phyloP scores from a whole-genome alignment of 768 basidiomycete species.

The Nidularia pulvinata region DNA sequence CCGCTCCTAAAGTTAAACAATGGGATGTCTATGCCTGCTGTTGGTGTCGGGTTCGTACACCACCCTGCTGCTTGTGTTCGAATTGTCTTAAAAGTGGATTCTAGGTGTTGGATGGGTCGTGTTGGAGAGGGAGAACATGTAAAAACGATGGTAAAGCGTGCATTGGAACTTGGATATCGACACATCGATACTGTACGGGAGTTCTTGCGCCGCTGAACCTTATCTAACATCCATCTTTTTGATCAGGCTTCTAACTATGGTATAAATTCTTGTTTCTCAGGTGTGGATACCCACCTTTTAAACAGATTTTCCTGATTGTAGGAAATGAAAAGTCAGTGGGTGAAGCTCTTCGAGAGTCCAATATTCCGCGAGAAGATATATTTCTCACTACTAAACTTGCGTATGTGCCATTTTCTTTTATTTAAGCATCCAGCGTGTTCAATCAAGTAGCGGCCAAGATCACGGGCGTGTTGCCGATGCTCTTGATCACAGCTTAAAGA shows the following conservation, averaged over 20 bases:
- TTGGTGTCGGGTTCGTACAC: slow-evolving; percentile 24
- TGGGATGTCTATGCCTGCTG: slow-evolving; percentile 23
- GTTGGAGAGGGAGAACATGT: slow-evolving; percentile 35
- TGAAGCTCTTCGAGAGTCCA: slow-evolving; percentile 39
- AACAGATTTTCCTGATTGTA: not conserved
- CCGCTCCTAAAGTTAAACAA: slow-evolving; percentile 22
- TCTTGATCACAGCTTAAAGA: slow-evolving; percentile 32
- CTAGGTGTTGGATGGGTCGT: slow-evolving; percentile 36
- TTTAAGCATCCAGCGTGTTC: not conserved
- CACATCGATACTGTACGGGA: slow-evolving; percentile 39
- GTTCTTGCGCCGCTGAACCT: not conserved
- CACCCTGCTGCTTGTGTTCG: not conserved
- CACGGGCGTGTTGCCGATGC: slow-evolving; percentile 30
- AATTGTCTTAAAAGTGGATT: not conserved
- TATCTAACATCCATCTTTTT: too few relatives aligned
- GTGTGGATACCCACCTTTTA: too few relatives aligned
- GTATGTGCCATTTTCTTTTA: slow-evolving; percentile 12
- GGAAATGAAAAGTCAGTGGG: slow-evolving; percentile 48
- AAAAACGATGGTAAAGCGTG: slow-evolving; percentile 28
- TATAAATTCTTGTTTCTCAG: slow-evolving; percentile 16
- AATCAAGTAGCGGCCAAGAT: slow-evolving; percentile 10
- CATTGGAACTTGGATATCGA: slow-evolving; percentile 37
- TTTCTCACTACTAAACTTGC: slow-evolving; percentile 52
- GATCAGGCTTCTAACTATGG: slow-evolving; percentile 11
- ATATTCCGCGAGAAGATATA: slow-evolving; percentile 40